Base-by-base conservation (phyloP, 1,284 basidiomycete genomes). In the Pyrrhoderma lamaoense region DNA sequence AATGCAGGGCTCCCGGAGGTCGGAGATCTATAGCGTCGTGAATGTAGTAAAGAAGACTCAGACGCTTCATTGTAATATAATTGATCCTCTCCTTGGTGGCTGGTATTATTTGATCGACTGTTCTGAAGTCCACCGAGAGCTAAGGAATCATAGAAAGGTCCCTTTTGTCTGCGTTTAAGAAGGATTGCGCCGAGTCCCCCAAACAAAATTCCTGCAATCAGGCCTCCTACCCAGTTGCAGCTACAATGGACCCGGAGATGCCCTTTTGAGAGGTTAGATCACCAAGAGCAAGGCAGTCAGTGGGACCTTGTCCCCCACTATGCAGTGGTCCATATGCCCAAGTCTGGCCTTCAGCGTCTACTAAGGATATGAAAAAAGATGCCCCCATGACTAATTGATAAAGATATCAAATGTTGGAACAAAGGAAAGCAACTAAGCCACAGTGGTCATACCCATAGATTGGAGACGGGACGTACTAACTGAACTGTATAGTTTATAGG, bases 241-340 rank as follows among this genome's bases (percentile, higher is more conserved):
- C 59, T 31, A 31, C 11, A 31, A 11, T 31, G 11, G 11, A 31
- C 11, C 11, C 11, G 27, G 27, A 11, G 7, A 31, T 31, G 38
- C 38, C 38, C 2, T 61, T 25, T 14, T 62, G 59, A 5, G 65
- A 38, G 2, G 45, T 49, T 16, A 50, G 34, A 21, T 11, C 49
- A 27, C 46, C 40, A 1, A 67, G 60, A 22, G 69, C 61, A 13
- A 76, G 63, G 57, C 75, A 76, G 18, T 62, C 62, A 11, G 65
- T 68, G 1, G 67, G 57, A 11, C 67, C 68, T 34, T 62, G 64
- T 8, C 66, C 67, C 13, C 70, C 71, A 44, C 68, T 70, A 53
- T 81, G 79, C 3, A 81, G 59, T 1, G 77, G 77, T 0, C 80
- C 80, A 56, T 75, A 72, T 0, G 75, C 60, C 79, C 80, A 82